Evolutionary conservation across 176 grass and related monocot species (phyloP).

Genomic region (Carex littledalei): DNA sequence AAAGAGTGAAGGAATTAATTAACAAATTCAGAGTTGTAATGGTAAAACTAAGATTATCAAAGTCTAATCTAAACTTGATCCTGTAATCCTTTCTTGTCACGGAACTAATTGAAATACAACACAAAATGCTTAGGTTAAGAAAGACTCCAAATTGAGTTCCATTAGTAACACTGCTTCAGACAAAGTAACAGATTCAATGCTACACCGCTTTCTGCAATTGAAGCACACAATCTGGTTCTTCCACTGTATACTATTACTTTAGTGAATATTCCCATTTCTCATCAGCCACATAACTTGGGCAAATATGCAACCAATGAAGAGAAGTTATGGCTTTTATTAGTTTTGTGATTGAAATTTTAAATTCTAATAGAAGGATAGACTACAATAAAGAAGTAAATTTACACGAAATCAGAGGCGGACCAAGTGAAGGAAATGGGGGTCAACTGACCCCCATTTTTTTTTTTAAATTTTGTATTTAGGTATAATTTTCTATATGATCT

Average conservation of each 20-base stretch:
- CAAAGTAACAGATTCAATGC: not conserved
- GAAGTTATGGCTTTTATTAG: not conserved
- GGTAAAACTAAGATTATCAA: not conserved
- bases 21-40: constrained; percentile 7
- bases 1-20: constrained; percentile 11
- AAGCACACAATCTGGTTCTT: not conserved
- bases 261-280: not conserved
- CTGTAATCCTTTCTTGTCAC: not conserved
- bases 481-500: no score
- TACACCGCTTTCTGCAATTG: not conserved
- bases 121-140: not conserved
- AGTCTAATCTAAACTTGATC: not conserved
- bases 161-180: not conserved
- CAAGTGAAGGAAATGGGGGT: no score
- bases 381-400: not conserved
- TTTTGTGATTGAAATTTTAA: not conserved
- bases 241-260: not conserved
- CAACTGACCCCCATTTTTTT: no score
- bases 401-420: not conserved
- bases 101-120: not conserved
- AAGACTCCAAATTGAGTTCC: not conserved
- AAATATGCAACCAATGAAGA: not conserved
- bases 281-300: not conserved
- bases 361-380: not conserved
- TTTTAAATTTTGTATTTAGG: no score